Percentiles rank a stretch among this genome's conserved stretches.
phyloP scores from a whole-genome alignment of 768 basidiomycete genomes.

The Coprinopsis strossmayeri region DNA sequence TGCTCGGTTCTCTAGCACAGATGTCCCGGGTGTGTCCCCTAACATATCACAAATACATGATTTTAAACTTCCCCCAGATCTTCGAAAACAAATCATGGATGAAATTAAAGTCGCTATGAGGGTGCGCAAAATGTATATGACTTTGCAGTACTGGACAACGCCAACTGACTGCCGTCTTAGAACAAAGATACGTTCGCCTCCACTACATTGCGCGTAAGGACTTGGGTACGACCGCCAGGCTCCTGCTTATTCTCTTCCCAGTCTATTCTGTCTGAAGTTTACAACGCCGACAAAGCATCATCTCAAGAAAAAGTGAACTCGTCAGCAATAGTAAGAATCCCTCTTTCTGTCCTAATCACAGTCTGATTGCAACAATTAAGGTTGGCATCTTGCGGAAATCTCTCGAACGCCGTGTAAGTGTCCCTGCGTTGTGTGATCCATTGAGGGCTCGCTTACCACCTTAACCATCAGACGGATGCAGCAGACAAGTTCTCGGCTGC shows the following conservation, averaged over 20 bases:
- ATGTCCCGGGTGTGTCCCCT: constrained; percentile 4
- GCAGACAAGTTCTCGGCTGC: constrained; percentile 49
- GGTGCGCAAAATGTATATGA: constrained; percentile 28
- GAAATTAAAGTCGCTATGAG: constrained; percentile 67
- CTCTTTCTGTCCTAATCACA: background rate
- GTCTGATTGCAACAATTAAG: constrained; percentile 13
- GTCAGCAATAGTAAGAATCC: constrained; percentile 35
- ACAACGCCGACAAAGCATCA: constrained; percentile 56
- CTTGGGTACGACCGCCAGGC: background rate
- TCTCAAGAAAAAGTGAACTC: constrained; percentile 32
- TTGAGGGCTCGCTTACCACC: background rate
- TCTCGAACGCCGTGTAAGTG: constrained; percentile 48
- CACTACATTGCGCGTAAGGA: constrained; percentile 49
- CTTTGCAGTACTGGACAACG: background rate
- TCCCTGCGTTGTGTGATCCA: background rate
- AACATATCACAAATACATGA: background rate
- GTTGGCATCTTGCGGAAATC: constrained; percentile 51
- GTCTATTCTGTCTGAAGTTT: constrained; percentile 67
- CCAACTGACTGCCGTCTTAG: constrained; percentile 24
- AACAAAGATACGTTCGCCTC: constrained; percentile 49
- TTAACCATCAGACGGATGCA: constrained; percentile 44
- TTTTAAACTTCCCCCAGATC: constrained; percentile 26
- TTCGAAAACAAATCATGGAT: constrained; percentile 43
- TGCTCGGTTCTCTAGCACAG: constrained; percentile 1
- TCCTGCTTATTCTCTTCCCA: constrained; percentile 17